Percentiles rank a stretch among this genome's conserved stretches.
These are phyloP conservation scores for Lipomyces mesembrius DNA, from an alignment of 805 yeast genomes.

Conservation along the genomic window DNA sequence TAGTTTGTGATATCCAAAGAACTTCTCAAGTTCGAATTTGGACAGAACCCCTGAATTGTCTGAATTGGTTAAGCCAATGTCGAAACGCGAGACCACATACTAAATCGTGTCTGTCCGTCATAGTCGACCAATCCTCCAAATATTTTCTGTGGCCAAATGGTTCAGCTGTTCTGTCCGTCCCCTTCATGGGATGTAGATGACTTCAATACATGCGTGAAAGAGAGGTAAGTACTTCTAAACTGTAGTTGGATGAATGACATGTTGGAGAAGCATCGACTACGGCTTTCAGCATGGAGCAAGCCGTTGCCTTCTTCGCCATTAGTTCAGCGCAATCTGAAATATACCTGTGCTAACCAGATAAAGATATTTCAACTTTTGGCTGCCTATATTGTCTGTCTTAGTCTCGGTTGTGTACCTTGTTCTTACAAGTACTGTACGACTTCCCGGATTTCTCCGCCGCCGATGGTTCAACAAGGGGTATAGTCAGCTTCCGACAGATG, in stretches of 20 bases:
- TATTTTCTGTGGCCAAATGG: not conserved
- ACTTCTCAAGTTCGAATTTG: not conserved
- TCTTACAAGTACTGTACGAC: slow-evolving; percentile 28
- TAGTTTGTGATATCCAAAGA: not conserved
- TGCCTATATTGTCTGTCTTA: slow-evolving; percentile 38
- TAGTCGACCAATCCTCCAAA: not conserved
- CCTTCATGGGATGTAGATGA: slow-evolving; percentile 66
- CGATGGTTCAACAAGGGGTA: slow-evolving; percentile 21
- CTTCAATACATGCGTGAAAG: slow-evolving; percentile 58
- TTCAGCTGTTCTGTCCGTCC: slow-evolving; percentile 26
- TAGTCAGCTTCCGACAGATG: slow-evolving; percentile 19
- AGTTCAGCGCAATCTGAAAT: slow-evolving; percentile 46
- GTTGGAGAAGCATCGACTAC: not conserved
- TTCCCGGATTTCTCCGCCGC: slow-evolving; percentile 20
- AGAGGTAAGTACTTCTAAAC: slow-evolving; percentile 43
- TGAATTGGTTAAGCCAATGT: not conserved
- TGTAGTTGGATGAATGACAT: not conserved
- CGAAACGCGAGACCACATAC: not conserved
- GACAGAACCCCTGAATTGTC: not conserved
- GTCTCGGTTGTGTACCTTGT: slow-evolving; percentile 32
- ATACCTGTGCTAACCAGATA: slow-evolving; percentile 25
- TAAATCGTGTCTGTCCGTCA: not conserved
- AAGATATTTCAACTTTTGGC: slow-evolving; percentile 43
- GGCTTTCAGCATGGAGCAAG: not conserved
- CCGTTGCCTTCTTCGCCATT: not conserved